Percentiles rank a stretch among this genome's conserved stretches.
phyloP scores from a whole-genome alignment of 805 yeast genomes.

The Hanseniaspora singularis region DNA sequence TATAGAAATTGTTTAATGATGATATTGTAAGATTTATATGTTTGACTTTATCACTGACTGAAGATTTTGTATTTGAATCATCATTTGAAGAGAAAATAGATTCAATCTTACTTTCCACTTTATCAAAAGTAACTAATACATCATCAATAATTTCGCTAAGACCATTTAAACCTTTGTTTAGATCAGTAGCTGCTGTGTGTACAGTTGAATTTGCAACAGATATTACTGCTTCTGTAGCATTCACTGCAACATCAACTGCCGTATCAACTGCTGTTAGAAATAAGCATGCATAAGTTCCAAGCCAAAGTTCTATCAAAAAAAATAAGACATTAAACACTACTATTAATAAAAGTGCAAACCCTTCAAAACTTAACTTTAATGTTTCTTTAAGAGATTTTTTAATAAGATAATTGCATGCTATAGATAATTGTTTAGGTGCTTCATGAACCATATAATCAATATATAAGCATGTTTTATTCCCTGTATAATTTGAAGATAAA shows the following conservation, averaged over 20 bases:
- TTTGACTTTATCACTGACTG: constrained; percentile 29
- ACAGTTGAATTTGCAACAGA: constrained; percentile 51
- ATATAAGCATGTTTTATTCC: constrained; percentile 33
- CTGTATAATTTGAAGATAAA: constrained; percentile 31
- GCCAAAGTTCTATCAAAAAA: constrained; percentile 56
- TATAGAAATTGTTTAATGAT: constrained; percentile 44
- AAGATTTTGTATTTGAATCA: constrained; percentile 25
- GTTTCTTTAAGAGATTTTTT: constrained; percentile 37
- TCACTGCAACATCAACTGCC: constrained; percentile 57
- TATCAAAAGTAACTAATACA: constrained; percentile 42
- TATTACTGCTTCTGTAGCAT: constrained; percentile 56
- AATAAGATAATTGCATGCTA: constrained; percentile 42
- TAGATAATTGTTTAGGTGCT: constrained; percentile 47
- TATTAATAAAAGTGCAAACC: constrained; percentile 38
- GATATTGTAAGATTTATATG: constrained; percentile 49
- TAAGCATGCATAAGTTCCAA: constrained; percentile 83
- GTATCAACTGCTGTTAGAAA: constrained; percentile 63
- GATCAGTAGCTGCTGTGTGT: constrained; percentile 40
- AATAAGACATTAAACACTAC: constrained; percentile 48
- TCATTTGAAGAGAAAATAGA: constrained; percentile 43
- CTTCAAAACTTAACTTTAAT: constrained; percentile 35
- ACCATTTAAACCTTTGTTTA: constrained; percentile 55
- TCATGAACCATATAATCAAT: constrained; percentile 30
- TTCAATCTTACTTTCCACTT: constrained; percentile 41
- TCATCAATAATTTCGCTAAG: constrained; percentile 47